Evolutionary conservation across 352 stramenopile genomes (phyloP).

Genomic region (Globisporangium paroecandrum): DNA sequence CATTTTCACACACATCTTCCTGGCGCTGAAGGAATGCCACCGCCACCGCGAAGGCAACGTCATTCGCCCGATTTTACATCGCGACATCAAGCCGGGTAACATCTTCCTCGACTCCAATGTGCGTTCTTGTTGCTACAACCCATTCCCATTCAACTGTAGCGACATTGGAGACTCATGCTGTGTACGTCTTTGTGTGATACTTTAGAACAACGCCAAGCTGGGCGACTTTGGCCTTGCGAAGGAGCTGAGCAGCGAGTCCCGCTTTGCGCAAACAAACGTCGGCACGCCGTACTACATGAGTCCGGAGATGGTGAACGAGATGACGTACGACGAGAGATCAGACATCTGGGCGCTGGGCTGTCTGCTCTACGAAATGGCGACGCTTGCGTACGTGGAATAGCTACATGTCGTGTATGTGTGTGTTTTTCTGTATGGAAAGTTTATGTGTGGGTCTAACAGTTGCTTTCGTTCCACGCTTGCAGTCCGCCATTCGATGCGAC

Average conservation of each 20-base stretch:
- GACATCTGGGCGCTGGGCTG: slow-evolving; percentile 91
- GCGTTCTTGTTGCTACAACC: slow-evolving; percentile 16
- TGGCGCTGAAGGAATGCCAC: slow-evolving; percentile 90
- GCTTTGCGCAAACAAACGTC: slow-evolving; percentile 89
- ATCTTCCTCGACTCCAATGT: slow-evolving; percentile 91
- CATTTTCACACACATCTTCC: slow-evolving; percentile 90
- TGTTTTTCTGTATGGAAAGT: neutral
- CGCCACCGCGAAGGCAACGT: slow-evolving; percentile 80
- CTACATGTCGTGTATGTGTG: neutral
- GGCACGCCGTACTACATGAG: slow-evolving; percentile 94
- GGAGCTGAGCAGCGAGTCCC: slow-evolving; percentile 87
- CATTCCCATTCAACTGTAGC: neutral
- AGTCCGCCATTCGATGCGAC: slow-evolving; percentile 90
- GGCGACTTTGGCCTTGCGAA: slow-evolving; percentile 91
- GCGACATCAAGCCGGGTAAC: slow-evolving; percentile 92
- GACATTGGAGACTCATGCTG: no score
- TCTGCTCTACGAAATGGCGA: slow-evolving; percentile 90
- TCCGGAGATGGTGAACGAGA: slow-evolving; percentile 90
- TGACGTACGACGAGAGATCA: slow-evolving; percentile 90
- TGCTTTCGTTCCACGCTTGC: neutral
- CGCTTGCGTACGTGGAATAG: slow-evolving; percentile 58
- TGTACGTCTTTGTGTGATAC: no score
- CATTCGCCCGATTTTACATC: slow-evolving; percentile 84
- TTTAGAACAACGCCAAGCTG: slow-evolving; percentile 85
- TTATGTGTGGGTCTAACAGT: neutral